These are phyloP conservation scores for Trypethelium eluteriae DNA, from an alignment of 495 filamentous ascomycete species.

Conservation along the genomic window DNA sequence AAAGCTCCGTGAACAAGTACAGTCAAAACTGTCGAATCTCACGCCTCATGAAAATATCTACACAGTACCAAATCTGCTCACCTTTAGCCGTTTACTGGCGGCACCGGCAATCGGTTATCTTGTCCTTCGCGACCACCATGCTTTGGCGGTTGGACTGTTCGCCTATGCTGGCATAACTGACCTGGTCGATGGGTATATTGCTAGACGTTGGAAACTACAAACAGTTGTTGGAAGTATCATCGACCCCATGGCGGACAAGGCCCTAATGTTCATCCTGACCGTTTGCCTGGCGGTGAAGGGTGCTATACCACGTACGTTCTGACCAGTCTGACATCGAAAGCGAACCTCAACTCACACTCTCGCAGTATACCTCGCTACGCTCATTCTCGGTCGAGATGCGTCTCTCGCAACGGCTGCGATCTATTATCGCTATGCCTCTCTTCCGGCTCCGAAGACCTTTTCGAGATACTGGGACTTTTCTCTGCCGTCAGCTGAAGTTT, in stretches of 20 bases:
- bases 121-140: constrained; percentile 72
- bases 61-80: constrained; percentile 87
- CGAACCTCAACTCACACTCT: constrained; percentile 9
- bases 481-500: constrained; percentile 85
- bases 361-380: constrained; percentile 71
- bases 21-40: constrained; percentile 46
- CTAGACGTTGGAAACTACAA: constrained; percentile 73
- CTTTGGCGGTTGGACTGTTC: constrained; percentile 72
- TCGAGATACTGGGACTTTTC: constrained; percentile 95
- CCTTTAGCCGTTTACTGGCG: constrained; percentile 73
- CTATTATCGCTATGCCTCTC: constrained; percentile 89
- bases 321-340: constrained; percentile 10
- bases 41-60: constrained; percentile 85
- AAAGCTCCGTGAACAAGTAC: constrained; percentile 28
- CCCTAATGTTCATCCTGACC: constrained; percentile 85
- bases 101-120: constrained; percentile 86
- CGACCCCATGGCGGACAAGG: constrained; percentile 95
- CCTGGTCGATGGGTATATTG: constrained; percentile 85
- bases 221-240: constrained; percentile 96
- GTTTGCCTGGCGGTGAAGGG: constrained; percentile 75
- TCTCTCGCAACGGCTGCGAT: constrained; percentile 82
- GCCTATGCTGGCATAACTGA: constrained; percentile 89
- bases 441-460: constrained; percentile 89
- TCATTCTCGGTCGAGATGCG: constrained; percentile 85
- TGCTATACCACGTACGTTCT: constrained; percentile 61